Conservation (phyloP, 441 rosid species). For the Lepidium campestre region DNA sequence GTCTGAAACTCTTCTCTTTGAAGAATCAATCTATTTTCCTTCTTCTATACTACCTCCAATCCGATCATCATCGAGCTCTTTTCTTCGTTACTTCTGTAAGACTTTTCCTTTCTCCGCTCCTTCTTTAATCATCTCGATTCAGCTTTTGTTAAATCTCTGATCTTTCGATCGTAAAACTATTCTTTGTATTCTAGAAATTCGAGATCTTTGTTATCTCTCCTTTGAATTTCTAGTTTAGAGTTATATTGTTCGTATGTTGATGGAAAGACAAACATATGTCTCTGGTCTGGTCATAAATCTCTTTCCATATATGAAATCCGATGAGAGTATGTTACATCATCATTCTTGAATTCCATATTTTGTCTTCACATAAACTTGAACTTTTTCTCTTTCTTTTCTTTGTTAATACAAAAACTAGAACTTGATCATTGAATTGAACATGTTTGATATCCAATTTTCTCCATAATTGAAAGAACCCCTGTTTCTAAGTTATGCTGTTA, state of each 20-base stretch:
- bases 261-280: neutral
- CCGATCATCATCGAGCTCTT: constrained; percentile 11
- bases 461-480: neutral
- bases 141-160: neutral
- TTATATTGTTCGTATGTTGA: neutral
- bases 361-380: no score
- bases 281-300: neutral
- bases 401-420: neutral
- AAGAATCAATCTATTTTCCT: neutral
- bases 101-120: neutral
- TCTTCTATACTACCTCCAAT: neutral
- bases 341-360: neutral
- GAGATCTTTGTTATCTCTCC: neutral
- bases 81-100: neutral
- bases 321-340: neutral
- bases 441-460: neutral
- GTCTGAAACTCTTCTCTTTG: neutral
- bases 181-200: neutral
- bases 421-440: neutral
- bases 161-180: neutral
- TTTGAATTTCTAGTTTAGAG: neutral
- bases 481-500: neutral
- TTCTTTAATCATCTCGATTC: neutral
- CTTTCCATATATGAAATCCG: neutral
- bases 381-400: neutral